Conservation (phyloP, 441 rosid species). For the Cnidoscolus chayamansa region DNA sequence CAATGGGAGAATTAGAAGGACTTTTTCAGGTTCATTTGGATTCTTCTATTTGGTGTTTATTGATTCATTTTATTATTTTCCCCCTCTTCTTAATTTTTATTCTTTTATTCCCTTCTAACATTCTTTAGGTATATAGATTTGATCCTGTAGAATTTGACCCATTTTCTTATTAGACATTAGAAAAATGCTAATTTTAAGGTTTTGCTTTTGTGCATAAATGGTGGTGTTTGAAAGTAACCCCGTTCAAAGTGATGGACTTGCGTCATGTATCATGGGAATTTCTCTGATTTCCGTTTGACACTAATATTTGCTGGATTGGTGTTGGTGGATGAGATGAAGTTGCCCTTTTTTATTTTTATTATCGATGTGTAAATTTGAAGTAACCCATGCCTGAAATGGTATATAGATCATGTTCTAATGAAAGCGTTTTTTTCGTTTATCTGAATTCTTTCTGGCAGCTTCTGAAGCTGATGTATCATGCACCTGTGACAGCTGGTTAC, state of each 20-base stretch:
- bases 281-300: neutral
- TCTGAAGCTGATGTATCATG: conserved; percentile 92
- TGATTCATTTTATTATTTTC: too few relatives aligned
- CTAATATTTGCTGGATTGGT: neutral
- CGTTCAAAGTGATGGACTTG: neutral
- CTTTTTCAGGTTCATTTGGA: too few relatives aligned
- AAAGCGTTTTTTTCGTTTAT: neutral
- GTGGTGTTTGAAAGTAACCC: neutral
- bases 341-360: too few relatives aligned
- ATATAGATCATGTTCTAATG: neutral
- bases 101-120: too few relatives aligned
- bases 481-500: conserved; percentile 82
- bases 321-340: neutral
- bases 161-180: too few relatives aligned
- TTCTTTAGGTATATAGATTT: too few relatives aligned
- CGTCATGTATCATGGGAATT: neutral
- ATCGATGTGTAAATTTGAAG: too few relatives aligned
- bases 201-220: neutral
- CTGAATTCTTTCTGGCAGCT: conserved; percentile 43
- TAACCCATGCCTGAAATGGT: neutral
- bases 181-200: neutral
- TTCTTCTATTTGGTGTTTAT: too few relatives aligned
- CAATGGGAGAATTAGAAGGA: neutral
- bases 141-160: too few relatives aligned
- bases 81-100: too few relatives aligned